phyloP scores from a whole-genome alignment of 371 early-diverging fungal genomes.

The Entomophthora muscae region DNA sequence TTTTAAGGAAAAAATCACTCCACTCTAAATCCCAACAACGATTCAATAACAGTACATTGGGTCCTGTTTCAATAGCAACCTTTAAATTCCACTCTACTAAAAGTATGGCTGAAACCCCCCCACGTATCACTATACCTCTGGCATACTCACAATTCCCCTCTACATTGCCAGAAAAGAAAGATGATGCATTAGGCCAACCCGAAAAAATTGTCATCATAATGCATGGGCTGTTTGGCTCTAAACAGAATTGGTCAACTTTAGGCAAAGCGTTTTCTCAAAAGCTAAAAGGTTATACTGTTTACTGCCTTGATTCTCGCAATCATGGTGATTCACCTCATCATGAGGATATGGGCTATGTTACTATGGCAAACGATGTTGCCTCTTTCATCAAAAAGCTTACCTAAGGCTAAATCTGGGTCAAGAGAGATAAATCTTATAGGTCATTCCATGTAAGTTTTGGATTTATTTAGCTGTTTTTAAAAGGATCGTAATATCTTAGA shows the following conservation, averaged over 20 bases:
- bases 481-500: no score
- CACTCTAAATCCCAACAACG: no score
- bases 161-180: not conserved
- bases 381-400: slow-evolving; percentile 36
- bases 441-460: slow-evolving; percentile 69
- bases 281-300: slow-evolving; percentile 30
- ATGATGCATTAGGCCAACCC: not conserved
- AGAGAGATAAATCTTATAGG: slow-evolving; percentile 42
- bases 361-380: slow-evolving; percentile 63
- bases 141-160: not conserved
- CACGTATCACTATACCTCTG: not conserved
- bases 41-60: no score
- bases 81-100: not conserved
- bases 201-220: slow-evolving; percentile 48
- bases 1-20: no score
- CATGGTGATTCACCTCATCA: slow-evolving; percentile 81
- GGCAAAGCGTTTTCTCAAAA: slow-evolving; percentile 44
- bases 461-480: no score
- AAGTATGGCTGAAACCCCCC: not conserved
- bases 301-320: slow-evolving; percentile 73
- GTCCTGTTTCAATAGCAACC: no score
- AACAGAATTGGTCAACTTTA: slow-evolving; percentile 83
- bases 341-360: slow-evolving; percentile 38
- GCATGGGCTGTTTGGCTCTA: slow-evolving; percentile 87
- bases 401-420: slow-evolving; percentile 15